These are phyloP conservation scores for Cercospora sojina DNA, from an alignment of 2,329 filamentous ascomycete species.

Conservation along the genomic window DNA sequence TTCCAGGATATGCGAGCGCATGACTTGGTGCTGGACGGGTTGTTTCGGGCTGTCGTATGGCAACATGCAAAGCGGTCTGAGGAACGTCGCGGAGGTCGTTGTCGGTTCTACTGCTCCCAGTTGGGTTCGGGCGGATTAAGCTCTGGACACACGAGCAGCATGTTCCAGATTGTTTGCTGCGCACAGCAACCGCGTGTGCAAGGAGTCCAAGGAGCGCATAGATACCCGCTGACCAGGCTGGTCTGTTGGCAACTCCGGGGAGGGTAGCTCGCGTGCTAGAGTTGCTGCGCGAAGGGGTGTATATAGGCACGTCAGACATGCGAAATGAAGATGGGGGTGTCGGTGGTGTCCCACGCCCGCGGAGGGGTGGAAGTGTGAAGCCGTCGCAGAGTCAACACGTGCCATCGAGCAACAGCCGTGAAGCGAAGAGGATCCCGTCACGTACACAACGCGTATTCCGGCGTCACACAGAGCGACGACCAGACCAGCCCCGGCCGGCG, in stretches of 20 bases:
- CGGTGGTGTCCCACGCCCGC: not conserved
- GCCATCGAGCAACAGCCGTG: conserved; percentile 10
- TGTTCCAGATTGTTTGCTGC: conserved; percentile 6
- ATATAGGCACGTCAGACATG: conserved; percentile 2
- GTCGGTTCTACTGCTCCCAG: conserved; percentile 2
- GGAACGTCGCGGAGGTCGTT: not conserved
- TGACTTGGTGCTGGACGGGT: not conserved
- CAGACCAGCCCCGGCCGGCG: not conserved
- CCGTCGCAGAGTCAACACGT: conserved; percentile 1
- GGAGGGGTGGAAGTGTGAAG: not conserved
- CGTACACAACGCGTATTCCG: conserved; percentile 11
- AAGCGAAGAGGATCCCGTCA: conserved; percentile 6
- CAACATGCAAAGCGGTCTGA: conserved; percentile 10
- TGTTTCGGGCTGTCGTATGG: not conserved
- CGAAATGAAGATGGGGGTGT: conserved; percentile 8
- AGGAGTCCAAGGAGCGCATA: conserved; percentile 3
- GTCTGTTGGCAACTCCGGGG: not conserved
- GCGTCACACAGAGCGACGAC: not conserved
- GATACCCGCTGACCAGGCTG: conserved; percentile 6
- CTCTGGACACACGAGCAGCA: conserved; percentile 9
- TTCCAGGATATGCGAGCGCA: not conserved
- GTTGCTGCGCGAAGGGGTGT: not conserved
- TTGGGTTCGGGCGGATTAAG: conserved; percentile 4
- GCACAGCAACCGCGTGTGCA: not conserved
- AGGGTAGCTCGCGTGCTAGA: not conserved